A percentile compares a stretch with the other conserved stretches of the same genome.
These are phyloP conservation scores for Pseudogymnoascus sp. DNA, from an alignment of 2,329 filamentous ascomycete species.

Conservation along the genomic window DNA sequence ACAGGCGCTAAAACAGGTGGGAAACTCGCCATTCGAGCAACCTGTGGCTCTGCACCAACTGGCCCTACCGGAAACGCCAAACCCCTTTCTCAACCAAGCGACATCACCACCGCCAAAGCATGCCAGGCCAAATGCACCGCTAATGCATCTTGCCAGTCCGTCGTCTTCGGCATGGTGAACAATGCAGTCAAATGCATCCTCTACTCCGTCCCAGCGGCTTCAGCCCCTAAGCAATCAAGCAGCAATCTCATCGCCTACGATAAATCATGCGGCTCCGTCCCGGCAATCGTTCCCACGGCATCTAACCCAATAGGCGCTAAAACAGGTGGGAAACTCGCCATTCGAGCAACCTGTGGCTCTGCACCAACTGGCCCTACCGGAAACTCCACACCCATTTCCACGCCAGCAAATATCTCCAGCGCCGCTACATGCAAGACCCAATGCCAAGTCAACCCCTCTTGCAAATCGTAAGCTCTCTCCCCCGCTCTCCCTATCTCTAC, in stretches of 20 bases:
- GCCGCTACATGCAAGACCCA: constrained; percentile 13
- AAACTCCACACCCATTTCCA: constrained; percentile 11
- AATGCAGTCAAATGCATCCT: too few relatives aligned
- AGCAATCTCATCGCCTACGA: too few relatives aligned
- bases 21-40: constrained; percentile 2
- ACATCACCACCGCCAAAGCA: background rate
- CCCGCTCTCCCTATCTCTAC: too few relatives aligned
- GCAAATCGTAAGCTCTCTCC: constrained; percentile 12
- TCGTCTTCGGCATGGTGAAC: too few relatives aligned
- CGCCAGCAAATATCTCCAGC: background rate
- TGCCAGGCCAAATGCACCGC: too few relatives aligned
- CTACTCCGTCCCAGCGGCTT: too few relatives aligned
- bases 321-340: constrained; percentile 10
- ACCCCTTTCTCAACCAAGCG: constrained; percentile 13
- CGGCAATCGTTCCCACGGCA: too few relatives aligned
- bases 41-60: constrained; percentile 5
- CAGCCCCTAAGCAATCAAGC: too few relatives aligned
- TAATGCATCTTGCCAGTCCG: too few relatives aligned
- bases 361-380: constrained; percentile 10
- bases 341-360: constrained; percentile 8
- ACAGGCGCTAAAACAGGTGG: constrained; percentile 17
- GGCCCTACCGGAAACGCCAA: background rate
- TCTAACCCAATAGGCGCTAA: background rate
- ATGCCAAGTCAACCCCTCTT: constrained; percentile 12
- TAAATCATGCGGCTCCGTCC: too few relatives aligned